A percentile compares a stretch with the other conserved stretches of the same genome.
phyloP scores from a whole-genome alignment of 2,329 filamentous ascomycete genomes.

The Aspergillus amoenus region DNA sequence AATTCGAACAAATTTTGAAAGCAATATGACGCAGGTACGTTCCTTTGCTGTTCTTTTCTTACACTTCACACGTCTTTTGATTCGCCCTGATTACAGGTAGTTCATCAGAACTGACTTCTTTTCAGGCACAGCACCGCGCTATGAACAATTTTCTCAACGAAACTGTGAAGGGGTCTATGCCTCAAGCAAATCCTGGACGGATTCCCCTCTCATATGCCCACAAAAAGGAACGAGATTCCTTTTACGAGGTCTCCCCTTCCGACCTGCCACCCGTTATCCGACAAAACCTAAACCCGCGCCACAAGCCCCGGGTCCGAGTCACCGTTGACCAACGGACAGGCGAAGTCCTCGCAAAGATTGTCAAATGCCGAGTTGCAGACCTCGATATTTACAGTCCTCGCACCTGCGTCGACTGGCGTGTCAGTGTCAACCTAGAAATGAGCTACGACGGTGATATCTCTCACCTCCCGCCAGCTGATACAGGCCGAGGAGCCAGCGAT shows the following conservation, averaged over 20 bases:
- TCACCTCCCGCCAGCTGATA: constrained; percentile 48
- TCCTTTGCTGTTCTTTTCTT: background rate
- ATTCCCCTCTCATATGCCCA: constrained; percentile 71
- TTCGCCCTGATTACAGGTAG: constrained; percentile 5
- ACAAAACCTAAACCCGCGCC: constrained; percentile 58
- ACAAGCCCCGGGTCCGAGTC: constrained; percentile 67
- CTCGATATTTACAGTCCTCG: constrained; percentile 81
- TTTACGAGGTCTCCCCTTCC: constrained; percentile 69
- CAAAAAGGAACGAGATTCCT: constrained; percentile 77
- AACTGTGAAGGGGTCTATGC: constrained; percentile 54
- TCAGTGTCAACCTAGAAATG: constrained; percentile 95
- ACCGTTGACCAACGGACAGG: constrained; percentile 73
- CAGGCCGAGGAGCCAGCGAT: constrained; percentile 48
- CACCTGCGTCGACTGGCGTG: constrained; percentile 80
- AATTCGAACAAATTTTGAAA: constrained; percentile 68
- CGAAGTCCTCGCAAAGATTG: constrained; percentile 74
- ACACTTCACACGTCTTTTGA: constrained; percentile 1
- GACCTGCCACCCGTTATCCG: constrained; percentile 65
- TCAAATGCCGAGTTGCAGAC: constrained; percentile 86
- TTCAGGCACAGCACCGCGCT: constrained; percentile 71
- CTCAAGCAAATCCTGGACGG: constrained; percentile 34
- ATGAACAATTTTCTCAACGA: constrained; percentile 86
- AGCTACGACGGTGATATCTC: constrained; percentile 70
- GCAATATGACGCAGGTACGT: constrained; percentile 84
- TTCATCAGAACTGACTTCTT: constrained; percentile 14